Conservation (phyloP, 2,329 filamentous ascomycete species). For the Biscogniauxia sp. region DNA sequence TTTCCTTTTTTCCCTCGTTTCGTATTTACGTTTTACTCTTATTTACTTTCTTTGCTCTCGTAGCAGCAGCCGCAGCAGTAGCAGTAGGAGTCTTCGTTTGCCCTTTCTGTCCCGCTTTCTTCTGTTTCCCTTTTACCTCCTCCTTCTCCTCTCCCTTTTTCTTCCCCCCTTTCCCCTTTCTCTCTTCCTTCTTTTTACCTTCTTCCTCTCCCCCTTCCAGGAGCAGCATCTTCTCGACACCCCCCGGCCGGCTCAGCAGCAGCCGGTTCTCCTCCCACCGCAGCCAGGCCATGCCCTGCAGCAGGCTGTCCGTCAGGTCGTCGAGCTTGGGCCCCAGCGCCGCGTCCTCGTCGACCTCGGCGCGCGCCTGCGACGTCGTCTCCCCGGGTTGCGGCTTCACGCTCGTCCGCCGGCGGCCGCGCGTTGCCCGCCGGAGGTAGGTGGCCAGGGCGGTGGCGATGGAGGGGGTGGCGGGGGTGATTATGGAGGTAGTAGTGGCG, state of each 20-base stretch:
- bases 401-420: too few relatives aligned
- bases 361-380: slow-evolving; percentile 15
- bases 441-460: neutral
- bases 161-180: neutral
- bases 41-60: too few relatives aligned
- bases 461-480: too few relatives aligned
- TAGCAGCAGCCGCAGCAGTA: too few relatives aligned
- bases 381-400: slow-evolving; percentile 19
- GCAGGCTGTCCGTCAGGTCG: slow-evolving; percentile 75
- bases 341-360: slow-evolving; percentile 27
- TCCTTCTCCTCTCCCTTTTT: too few relatives aligned
- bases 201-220: slow-evolving; percentile 1
- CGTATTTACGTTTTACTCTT: too few relatives aligned
- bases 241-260: slow-evolving; percentile 31
- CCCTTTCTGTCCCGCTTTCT: too few relatives aligned
- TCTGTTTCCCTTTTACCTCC: too few relatives aligned
- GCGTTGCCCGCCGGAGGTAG: neutral
- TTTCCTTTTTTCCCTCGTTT: too few relatives aligned
- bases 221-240: slow-evolving; percentile 11
- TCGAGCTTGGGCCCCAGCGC: slow-evolving; percentile 60
- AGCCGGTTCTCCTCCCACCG: slow-evolving; percentile 66
- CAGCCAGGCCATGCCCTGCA: slow-evolving; percentile 76
- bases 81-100: too few relatives aligned
- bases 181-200: neutral
- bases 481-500: too few relatives aligned